Evolutionary conservation across 2,329 filamentous ascomycete genomes (phyloP), one percentile per base, ranked within the genome.

Genomic region (Pyrenophora teres): DNA sequence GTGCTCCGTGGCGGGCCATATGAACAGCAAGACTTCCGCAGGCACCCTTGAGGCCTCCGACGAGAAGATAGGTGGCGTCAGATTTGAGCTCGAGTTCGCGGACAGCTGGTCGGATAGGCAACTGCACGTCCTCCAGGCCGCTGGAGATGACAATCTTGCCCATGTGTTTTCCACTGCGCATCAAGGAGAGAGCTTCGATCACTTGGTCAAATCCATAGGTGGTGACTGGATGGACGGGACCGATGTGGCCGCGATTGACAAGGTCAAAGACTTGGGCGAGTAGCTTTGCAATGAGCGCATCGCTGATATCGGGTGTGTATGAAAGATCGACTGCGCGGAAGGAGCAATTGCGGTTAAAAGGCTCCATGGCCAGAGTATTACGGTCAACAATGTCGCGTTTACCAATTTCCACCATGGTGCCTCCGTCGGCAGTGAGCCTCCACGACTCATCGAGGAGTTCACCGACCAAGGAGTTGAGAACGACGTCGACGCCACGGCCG

Each of bases 91-190:
- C 15, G 15, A 15, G 15, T 15, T 23, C 21, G 21, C 21, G 21
- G 21, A 23, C 4, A 15, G 15, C 15, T 15, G 15, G 15, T 15
- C 15, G 15, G 15, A 15, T 15, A 15, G 15, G 15, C 15, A 15
- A 15, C 15, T 15, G 15, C 15, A 15, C 15, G 15, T 15, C 15
- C 15, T 15, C 15, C 15, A 15, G 15, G 15, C 15, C 15, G 15
- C 15, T 15, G 15, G 15, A 15, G 15, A 15, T 15, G 15, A 77
- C 70, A 0, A 75, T 56, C 57, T 78, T 78, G 6, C 76, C 75
- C 4, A 68, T 68, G 42, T 74, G 71, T 12, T 67, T 69, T 0
- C 73, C 71, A 8, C 31, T 18, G 54, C 51, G 23, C 67, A 68
- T 15, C 15, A 15, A 15, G 15, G 15, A 15, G 15, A 15, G 15